Base-by-base conservation (phyloP, 2,329 filamentous ascomycete genomes). In the Scedosporium minutisporum region DNA sequence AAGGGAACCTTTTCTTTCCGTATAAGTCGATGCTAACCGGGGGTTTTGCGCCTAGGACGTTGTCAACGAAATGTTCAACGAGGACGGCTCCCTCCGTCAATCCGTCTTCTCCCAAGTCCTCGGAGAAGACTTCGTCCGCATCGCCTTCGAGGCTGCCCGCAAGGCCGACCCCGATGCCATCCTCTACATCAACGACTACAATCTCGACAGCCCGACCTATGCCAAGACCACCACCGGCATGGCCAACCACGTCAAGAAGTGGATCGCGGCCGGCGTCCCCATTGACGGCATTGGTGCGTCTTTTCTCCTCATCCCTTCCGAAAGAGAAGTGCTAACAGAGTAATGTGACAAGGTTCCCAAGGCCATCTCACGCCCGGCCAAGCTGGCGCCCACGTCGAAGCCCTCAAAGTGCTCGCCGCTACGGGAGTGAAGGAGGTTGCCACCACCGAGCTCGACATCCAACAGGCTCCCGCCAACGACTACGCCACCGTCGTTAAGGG, bases 171-270 rank as follows among this genome's bases (percentile, higher is more conserved):
- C 88, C 2, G 68, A 74, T 63, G 87, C 85, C 2, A 87, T 87
- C 74, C 78, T 91, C 46, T 92, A 89, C 77, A 89, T 91, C 75
- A 92, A 91, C 74, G 88, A 91, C 72, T 84, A 81, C 74, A 89
- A 88, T 76, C 80, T 89, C 61, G 87, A 89, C 74, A 77, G 73
- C 53, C 79, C 86, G 18, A 79, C 68, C 66, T 80, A 81, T 68
- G 76, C 80, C 65, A 91, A 91, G 77, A 58, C 77, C 62, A 77
- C 77, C 42, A 75, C 68, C 23, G 79, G 78, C 57, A 83, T 88
- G 77, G 77, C 82, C 4, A 71, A 70, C 42, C 76, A 86, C 68
- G 87, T 91, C 66, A 82, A 82, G 69, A 81, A 85, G 69, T 89
- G 86, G 86, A 68, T 84, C 59, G 79, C 78, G 0, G 79, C 78